A percentile compares a stretch with the other conserved stretches of the same genome.
Conservation (phyloP, 2,329 filamentous ascomycete species). For the Phialemoniopsis sp. region DNA sequence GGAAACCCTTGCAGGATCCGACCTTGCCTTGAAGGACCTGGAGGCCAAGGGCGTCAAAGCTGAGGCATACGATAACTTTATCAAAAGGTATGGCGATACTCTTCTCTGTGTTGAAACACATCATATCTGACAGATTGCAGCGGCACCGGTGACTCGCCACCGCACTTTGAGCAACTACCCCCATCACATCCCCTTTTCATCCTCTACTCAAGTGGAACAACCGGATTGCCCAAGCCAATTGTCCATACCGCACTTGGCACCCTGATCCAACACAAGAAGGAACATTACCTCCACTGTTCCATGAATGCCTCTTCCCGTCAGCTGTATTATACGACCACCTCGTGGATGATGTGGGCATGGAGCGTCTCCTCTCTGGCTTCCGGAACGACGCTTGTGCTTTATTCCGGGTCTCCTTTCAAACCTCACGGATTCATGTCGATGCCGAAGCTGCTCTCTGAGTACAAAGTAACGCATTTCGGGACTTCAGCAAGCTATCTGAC, state of each 20-base stretch:
- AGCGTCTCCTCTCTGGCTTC: slow-evolving; percentile 79
- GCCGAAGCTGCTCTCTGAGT: slow-evolving; percentile 73
- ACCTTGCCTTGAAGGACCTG: slow-evolving; percentile 37
- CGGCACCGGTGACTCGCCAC: slow-evolving; percentile 36
- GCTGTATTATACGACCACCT: slow-evolving; percentile 92
- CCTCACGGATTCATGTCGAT: slow-evolving; percentile 77
- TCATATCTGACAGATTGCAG: background rate
- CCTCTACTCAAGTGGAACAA: slow-evolving; percentile 90
- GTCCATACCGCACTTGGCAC: slow-evolving; percentile 89
- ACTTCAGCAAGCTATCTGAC: slow-evolving; percentile 93
- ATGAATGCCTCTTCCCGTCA: slow-evolving; percentile 68
- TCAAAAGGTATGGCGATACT: slow-evolving; percentile 18
- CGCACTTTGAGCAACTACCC: slow-evolving; percentile 71
- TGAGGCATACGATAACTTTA: slow-evolving; percentile 39
- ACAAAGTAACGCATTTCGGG: slow-evolving; percentile 87
- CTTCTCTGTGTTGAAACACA: slow-evolving; percentile 5
- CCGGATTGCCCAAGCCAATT: slow-evolving; percentile 84
- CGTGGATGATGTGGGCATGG: slow-evolving; percentile 99
- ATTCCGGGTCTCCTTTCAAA: slow-evolving; percentile 87
- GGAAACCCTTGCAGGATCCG: slow-evolving; percentile 50
- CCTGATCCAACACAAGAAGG: slow-evolving; percentile 94
- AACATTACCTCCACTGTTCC: slow-evolving; percentile 83
- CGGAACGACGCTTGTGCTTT: slow-evolving; percentile 80
- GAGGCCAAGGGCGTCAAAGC: slow-evolving; percentile 31
- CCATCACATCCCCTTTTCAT: slow-evolving; percentile 91